Evolutionary conservation across 192 early-diverging fungal species (phyloP).

Genomic region (Podila minutissima): DNA sequence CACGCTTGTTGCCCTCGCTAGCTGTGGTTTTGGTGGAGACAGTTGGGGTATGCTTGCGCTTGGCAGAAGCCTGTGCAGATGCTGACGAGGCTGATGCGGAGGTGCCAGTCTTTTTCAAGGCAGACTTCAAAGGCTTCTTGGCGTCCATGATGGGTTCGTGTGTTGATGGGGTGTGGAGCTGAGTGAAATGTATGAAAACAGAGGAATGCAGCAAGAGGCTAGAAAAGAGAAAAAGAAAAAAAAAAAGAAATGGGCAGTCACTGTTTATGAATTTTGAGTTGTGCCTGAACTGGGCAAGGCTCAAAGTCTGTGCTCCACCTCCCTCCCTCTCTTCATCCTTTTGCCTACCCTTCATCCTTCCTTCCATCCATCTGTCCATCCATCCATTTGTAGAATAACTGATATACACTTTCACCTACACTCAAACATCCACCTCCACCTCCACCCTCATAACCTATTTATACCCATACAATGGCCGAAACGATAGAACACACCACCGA

Average conservation of each 20-base stretch:
- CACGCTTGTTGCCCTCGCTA: constrained; percentile 25
- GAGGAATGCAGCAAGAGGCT: not conserved
- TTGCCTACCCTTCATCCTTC: not conserved
- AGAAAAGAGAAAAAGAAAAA: constrained; percentile 29
- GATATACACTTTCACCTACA: too few relatives aligned
- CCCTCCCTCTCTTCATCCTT: not conserved
- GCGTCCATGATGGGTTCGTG: constrained; percentile 23
- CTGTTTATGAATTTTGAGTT: constrained; percentile 18
- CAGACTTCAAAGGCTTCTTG: constrained; percentile 45
- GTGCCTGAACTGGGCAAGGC: not conserved
- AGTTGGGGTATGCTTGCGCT: constrained; percentile 11
- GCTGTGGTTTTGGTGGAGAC: constrained; percentile 4
- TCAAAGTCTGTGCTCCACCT: not conserved
- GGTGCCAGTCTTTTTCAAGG: constrained; percentile 37
- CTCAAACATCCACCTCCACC: too few relatives aligned
- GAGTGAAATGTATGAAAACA: not conserved
- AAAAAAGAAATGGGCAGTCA: constrained; percentile 43
- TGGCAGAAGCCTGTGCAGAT: not conserved
- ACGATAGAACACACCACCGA: not conserved
- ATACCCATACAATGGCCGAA: not conserved
- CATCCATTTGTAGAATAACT: not conserved
- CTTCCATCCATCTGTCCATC: not conserved
- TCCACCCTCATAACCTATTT: not conserved
- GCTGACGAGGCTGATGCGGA: not conserved
- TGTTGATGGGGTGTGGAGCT: not conserved